Percentiles rank a stretch among this genome's conserved stretches.
phyloP scores from a whole-genome alignment of 2,329 filamentous ascomycete species.

The Aspergillus sp. region DNA sequence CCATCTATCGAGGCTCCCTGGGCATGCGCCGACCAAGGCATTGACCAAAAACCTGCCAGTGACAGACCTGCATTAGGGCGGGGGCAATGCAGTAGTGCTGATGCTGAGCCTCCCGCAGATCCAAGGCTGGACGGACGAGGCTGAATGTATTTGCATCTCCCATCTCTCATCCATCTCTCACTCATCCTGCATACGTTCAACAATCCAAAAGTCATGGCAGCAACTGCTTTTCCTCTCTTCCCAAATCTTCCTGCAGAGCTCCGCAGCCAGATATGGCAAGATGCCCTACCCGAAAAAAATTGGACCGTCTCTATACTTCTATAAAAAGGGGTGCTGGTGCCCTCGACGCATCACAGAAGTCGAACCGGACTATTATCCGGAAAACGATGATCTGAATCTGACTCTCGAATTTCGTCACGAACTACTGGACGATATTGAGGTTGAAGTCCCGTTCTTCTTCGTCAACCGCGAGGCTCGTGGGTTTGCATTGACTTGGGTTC shows the following conservation, averaged over 20 bases:
- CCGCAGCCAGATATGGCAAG: slow-evolving; percentile 6
- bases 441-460: slow-evolving; percentile 12
- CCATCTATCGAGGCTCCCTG: too few species aligned
- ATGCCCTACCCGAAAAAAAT: slow-evolving; percentile 5
- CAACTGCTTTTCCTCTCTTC: slow-evolving; percentile 2
- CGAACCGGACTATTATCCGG: slow-evolving; percentile 7
- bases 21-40: too few species aligned
- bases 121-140: too few species aligned
- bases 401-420: slow-evolving; percentile 11
- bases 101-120: too few species aligned
- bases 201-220: background rate
- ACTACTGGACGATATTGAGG: slow-evolving; percentile 3
- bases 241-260: slow-evolving; percentile 4
- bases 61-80: too few species aligned
- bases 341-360: slow-evolving; percentile 4
- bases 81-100: too few species aligned
- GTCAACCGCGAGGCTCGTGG: slow-evolving; percentile 15
- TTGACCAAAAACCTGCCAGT: too few species aligned
- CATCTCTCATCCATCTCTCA: too few species aligned
- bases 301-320: slow-evolving; percentile 9
- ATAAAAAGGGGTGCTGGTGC: slow-evolving; percentile 11
- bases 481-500: slow-evolving; percentile 11
- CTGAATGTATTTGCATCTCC: too few species aligned
- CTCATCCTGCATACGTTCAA: too few species aligned
- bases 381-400: slow-evolving; percentile 5